Percentiles rank a stretch among this genome's conserved stretches.
These are phyloP conservation scores for Taphrina flavorubra DNA, from an alignment of 1,139 yeast species.

Conservation along the genomic window DNA sequence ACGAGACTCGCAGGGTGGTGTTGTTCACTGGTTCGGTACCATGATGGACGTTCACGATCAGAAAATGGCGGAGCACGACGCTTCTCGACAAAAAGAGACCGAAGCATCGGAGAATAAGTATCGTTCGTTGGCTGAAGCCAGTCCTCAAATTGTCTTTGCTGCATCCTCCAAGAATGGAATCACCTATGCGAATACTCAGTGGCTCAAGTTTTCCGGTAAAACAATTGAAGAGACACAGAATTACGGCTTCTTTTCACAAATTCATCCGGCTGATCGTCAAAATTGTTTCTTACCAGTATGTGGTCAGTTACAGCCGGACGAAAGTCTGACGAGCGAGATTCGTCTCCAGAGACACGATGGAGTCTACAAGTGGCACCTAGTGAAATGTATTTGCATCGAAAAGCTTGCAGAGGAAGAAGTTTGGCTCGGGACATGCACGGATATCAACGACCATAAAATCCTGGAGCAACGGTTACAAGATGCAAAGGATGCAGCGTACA, in stretches of 20 bases:
- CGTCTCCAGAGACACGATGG: conserved; percentile 51
- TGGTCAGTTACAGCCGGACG: conserved; percentile 43
- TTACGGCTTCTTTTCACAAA: conserved; percentile 49
- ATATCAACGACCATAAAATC: conserved; percentile 51
- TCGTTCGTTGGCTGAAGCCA: conserved; percentile 51
- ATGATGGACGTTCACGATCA: conserved; percentile 53
- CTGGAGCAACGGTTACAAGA: conserved; percentile 73
- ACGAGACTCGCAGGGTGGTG: conserved; percentile 50
- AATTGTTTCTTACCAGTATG: conserved; percentile 48
- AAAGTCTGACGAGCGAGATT: conserved; percentile 45
- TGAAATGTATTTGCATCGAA: conserved; percentile 51
- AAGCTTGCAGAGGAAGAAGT: conserved; percentile 48
- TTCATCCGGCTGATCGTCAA: conserved; percentile 51
- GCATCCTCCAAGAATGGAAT: conserved; percentile 50
- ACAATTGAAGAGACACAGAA: conserved; percentile 50
- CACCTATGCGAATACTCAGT: conserved; percentile 51
- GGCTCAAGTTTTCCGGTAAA: conserved; percentile 52
- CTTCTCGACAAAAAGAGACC: conserved; percentile 50
- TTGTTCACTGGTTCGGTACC: conserved; percentile 53
- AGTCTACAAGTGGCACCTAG: conserved; percentile 50
- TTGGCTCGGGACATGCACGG: conserved; percentile 53
- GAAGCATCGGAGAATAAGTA: conserved; percentile 52
- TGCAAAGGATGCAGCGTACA: conserved; percentile 51
- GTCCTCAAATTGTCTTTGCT: conserved; percentile 52
- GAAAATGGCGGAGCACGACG: conserved; percentile 51